These are phyloP conservation scores for Phragmites australis DNA, from an alignment of 176 grass and related monocot species.

Conservation along the genomic window DNA sequence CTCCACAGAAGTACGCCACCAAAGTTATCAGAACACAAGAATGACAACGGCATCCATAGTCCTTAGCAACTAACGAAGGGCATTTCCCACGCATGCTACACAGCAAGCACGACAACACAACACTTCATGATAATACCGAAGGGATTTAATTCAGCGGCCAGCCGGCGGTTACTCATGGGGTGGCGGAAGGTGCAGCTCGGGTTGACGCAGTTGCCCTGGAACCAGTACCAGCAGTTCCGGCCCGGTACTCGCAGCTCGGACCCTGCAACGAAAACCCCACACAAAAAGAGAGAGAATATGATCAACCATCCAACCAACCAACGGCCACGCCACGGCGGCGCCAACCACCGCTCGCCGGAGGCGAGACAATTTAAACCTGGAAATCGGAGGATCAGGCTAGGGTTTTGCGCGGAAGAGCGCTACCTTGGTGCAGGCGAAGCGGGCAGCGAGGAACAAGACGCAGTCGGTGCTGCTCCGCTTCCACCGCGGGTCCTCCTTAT, in stretches of 20 bases:
- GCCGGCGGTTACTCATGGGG: conserved; percentile 34
- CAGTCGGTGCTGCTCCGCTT: conserved; percentile 36
- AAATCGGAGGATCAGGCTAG: neutral
- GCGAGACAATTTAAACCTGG: neutral
- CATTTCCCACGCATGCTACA: neutral
- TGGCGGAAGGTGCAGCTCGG: conserved; percentile 54
- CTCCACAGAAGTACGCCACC: neutral
- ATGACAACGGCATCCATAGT: neutral
- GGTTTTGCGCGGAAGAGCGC: conserved; percentile 27
- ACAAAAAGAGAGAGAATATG: neutral
- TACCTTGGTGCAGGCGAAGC: conserved; percentile 45
- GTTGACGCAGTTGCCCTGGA: conserved; percentile 48
- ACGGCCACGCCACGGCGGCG: neutral
- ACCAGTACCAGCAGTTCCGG: conserved; percentile 53
- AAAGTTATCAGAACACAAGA: neutral
- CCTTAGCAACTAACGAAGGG: neutral
- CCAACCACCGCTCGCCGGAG: neutral
- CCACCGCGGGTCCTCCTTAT: conserved; percentile 21
- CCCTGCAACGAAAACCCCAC: conserved; percentile 43
- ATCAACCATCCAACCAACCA: neutral
- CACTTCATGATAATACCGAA: neutral
- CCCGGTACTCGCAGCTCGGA: conserved; percentile 42
- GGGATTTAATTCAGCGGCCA: neutral
- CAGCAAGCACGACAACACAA: neutral
- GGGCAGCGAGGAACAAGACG: conserved; percentile 39